Evolutionary conservation across 768 basidiomycete species (phyloP), one percentile per base, ranked within the genome.

Genomic region (Trametes elegans): DNA sequence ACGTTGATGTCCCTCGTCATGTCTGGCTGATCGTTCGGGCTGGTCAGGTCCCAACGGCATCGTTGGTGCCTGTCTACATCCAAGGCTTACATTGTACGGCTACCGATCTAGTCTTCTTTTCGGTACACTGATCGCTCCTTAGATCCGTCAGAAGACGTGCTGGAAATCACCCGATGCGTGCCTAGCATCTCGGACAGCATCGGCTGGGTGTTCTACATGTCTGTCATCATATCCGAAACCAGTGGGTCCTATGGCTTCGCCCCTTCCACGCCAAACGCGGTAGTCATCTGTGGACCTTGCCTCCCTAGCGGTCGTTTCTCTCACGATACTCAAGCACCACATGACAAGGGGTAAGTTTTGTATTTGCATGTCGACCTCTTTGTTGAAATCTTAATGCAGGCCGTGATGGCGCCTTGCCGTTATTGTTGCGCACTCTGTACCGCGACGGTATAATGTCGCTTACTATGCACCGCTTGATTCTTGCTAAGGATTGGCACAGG

Each of bases 371-470:
- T n/a, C n/a, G n/a, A n/a, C n/a, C n/a, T n/a, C n/a, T n/a, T n/a
- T n/a, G n/a, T n/a, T n/a, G n/a, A n/a, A n/a, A n/a, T n/a, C n/a
- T n/a, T n/a, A n/a, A n/a, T n/a, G n/a, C 28, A 49, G 48, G 28
- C 7, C 26, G 18, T 8, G 38, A 39, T 19, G 19, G n/a, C 3
- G 19, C 16, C 1, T 14, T 49, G 7, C 48, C 48, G 2, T 39
- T 38, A 3, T 27, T 57, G 10, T 13, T 57, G 2, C 48, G 35
- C 7, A 57, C 55, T 0, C 50, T 57, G 55, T 57, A 57, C 18
- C 48, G 55, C 1, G 55, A 57, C 9, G 55, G 55, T 50, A 13
- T 14, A 16, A 21, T 0, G 2, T 23, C 18, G 1, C 14, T 10
- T 26, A 21, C 18, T n/a, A 23, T 0, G 11, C 23, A n/a, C n/a